phyloP scores from a whole-genome alignment of 1,284 basidiomycete species.

The Pisolithus thermaeus region DNA sequence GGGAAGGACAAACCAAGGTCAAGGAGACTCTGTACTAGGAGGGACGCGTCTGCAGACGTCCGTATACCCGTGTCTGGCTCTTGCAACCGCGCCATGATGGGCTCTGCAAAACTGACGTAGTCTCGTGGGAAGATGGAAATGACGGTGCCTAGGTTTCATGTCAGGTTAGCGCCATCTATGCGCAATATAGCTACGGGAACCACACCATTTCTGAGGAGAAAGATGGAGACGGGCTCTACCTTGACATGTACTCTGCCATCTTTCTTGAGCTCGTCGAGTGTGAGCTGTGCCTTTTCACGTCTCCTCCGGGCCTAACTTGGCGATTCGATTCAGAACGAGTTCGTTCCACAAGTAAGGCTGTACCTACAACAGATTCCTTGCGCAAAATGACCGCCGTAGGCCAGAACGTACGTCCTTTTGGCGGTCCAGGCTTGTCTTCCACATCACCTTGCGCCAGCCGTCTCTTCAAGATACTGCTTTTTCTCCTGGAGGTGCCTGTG shows the following conservation, averaged over 20 bases:
- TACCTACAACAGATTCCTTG: slow-evolving; percentile 7
- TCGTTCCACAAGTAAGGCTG: no score
- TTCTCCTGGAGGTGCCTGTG: background rate
- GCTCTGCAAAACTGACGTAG: slow-evolving; percentile 44
- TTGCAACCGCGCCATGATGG: slow-evolving; percentile 50
- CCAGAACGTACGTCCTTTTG: background rate
- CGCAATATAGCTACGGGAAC: slow-evolving; percentile 2
- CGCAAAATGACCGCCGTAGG: background rate
- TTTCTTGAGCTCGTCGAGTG: slow-evolving; percentile 49
- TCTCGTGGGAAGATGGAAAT: slow-evolving; percentile 50
- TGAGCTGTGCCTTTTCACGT: slow-evolving; percentile 27
- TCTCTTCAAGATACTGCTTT: slow-evolving; percentile 2
- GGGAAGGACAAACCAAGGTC: slow-evolving; percentile 45
- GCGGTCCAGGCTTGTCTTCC: background rate
- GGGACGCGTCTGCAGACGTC: slow-evolving; percentile 52
- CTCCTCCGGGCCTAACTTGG: slow-evolving; percentile 13
- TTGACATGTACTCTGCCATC: slow-evolving; percentile 56
- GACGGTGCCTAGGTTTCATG: slow-evolving; percentile 44
- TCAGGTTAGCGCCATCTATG: background rate
- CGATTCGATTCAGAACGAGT: background rate
- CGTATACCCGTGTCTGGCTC: slow-evolving; percentile 55
- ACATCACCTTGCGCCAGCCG: background rate
- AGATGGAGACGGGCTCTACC: slow-evolving; percentile 56
- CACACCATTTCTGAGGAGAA: slow-evolving; percentile 56
- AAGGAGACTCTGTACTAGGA: slow-evolving; percentile 56